phyloP scores from a whole-genome alignment of 176 grass and related monocot genomes.

The Metroxylon sagu region DNA sequence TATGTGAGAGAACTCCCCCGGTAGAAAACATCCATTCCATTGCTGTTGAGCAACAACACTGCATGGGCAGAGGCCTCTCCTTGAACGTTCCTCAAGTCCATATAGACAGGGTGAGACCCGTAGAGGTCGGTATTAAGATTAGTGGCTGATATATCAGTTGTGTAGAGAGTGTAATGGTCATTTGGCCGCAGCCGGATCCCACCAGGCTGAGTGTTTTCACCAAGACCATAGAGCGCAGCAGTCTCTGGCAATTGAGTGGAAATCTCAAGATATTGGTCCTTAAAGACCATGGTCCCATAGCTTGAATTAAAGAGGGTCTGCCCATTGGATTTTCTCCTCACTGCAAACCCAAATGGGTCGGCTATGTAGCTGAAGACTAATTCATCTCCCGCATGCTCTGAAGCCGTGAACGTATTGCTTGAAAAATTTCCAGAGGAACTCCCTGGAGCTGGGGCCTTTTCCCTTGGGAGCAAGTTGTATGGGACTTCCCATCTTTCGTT shows the following conservation, averaged over 20 bases:
- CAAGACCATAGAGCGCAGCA: constrained; percentile 76
- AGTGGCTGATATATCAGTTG: constrained; percentile 72
- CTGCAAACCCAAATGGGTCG: constrained; percentile 67
- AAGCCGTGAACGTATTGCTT: constrained; percentile 24
- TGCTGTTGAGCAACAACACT: constrained; percentile 88
- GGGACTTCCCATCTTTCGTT: constrained; percentile 86
- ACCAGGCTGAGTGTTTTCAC: constrained; percentile 78
- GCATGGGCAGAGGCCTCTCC: constrained; percentile 58
- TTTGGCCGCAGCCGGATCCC: constrained; percentile 71
- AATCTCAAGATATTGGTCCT: constrained; percentile 88
- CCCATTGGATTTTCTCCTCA: constrained; percentile 44
- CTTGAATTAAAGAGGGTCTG: constrained; percentile 79
- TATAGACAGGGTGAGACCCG: constrained; percentile 84
- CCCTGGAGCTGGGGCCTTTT: constrained; percentile 29
- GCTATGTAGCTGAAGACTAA: constrained; percentile 55
- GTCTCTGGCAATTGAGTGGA: constrained; percentile 47
- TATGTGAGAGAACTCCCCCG: constrained; percentile 62
- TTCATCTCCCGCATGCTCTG: constrained; percentile 46
- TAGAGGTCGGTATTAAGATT: constrained; percentile 92
- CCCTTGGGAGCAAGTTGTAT: constrained; percentile 67
- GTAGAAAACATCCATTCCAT: constrained; percentile 90
- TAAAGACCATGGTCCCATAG: constrained; percentile 52
- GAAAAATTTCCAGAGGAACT: neutral
- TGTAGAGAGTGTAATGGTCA: constrained; percentile 84
- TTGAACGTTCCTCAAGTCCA: constrained; percentile 51